Evolutionary conservation across 2,329 filamentous ascomycete genomes (phyloP), one percentile per base, ranked within the genome.

Genomic region (Xylaria polymorpha): DNA sequence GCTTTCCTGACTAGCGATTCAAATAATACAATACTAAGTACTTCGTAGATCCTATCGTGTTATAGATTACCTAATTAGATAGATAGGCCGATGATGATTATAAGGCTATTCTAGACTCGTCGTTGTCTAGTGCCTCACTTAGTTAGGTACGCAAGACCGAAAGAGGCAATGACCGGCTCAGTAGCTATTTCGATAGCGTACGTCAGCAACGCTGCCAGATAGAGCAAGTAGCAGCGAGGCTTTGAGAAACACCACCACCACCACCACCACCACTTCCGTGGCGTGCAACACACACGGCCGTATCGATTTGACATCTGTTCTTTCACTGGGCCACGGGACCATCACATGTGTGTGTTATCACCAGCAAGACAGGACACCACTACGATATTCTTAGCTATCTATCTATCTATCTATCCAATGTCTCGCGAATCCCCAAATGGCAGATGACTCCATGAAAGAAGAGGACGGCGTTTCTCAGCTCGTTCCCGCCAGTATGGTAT

Each of bases 401-500:
- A 29, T 4, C 25, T 29, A 29, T 4, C 25, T 29, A 29, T 4
- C 25, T 29, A 29, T 37, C 53, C 39, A 50, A 50, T 50, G 46
- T 32, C 44, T 46, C 43, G 29, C 48, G 48, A 50, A 20, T 37
- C 44, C 14, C 12, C 64, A 43, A n/a, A 29, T 50, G 8, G 22
- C 10, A 18, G 39, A 14, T 41, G 25, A 50, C 20, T 43, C 29
- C 29, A 61, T 20, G n/a, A 14, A 14, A 15, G 55, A 44, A 41
- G 55, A 41, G 15, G 12, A n/a, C 4, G n/a, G 7, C 9, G 3
- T 41, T 25, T n/a, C 55, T 29, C 55, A 46, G 50, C 62, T 46
- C 35, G 29, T 32, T 22, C 44, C 29, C 46, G 44, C 25, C 58
- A 3, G 55, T 22, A 7, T 62, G 64, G 64, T n/a, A 60, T 48